Conservation (phyloP, 257 asterid species). For the Scutellaria barbata region DNA sequence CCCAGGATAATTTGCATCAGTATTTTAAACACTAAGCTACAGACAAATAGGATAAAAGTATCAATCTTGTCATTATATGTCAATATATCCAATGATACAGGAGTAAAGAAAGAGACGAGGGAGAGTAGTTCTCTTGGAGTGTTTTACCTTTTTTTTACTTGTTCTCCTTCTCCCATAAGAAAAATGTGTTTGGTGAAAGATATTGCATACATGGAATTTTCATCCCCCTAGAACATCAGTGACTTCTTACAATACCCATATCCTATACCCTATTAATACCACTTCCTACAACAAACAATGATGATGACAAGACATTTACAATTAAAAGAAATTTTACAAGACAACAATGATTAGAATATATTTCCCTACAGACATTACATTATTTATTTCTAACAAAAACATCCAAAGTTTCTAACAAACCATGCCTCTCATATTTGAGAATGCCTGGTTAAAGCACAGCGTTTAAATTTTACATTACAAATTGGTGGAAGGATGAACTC, state of each 20-base stretch:
- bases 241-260: background rate
- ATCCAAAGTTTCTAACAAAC: background rate
- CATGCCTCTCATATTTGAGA: no score
- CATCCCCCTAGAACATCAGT: background rate
- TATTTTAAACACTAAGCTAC: background rate
- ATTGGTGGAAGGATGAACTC: no score
- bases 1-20: conserved; percentile 3
- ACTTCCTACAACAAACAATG: background rate
- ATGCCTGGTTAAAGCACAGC: no score
- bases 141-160: background rate
- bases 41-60: conserved; percentile 1
- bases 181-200: background rate
- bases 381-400: background rate
- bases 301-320: background rate
- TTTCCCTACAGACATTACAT: background rate
- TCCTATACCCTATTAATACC: no score
- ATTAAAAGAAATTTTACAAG: background rate
- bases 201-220: background rate
- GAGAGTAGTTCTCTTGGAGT: background rate
- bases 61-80: background rate
- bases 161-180: background rate
- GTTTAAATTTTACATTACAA: no score
- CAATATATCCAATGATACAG: background rate
- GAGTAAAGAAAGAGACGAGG: background rate
- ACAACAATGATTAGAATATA: background rate